Evolutionary conservation across 2,329 filamentous ascomycete species (phyloP), one percentile per base, ranked within the genome.

Genomic region (Pseudogymnoascus sp.): DNA sequence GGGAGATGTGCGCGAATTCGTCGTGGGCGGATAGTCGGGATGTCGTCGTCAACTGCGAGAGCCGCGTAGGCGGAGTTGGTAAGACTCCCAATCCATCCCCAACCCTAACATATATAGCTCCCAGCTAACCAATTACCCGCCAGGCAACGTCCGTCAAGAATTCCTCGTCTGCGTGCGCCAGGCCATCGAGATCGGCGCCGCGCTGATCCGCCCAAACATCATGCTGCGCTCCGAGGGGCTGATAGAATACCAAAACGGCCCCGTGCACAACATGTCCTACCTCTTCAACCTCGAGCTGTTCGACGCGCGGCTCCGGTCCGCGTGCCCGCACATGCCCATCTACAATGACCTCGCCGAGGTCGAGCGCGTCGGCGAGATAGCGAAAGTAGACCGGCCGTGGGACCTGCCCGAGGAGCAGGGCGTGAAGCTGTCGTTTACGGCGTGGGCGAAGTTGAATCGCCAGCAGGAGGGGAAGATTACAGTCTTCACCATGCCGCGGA

Each of bases 381-480:
- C 37, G 11, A 10, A 11, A 2, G 31, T 69, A 66, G 61, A 7
- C 65, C 67, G 63, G n/a, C 59, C 14, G 67, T 71, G 63, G 68
- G 68, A 24, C 68, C 65, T 61, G 66, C 70, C 66, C 65, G 62
- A 13, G 26, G 31, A 60, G 56, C n/a, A 40, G 60, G 19, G 61
- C 62, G 2, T 64, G 59, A 31, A 63, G 44, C 7, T 61, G 14
- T 53, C 47, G 2, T 53, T 53, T 11, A 53, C 24, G 8, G 47
- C 13, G 47, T 53, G 47, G 47, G 47, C 47, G 26, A 31, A 6
- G n/a, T 16, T 53, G 26, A 29, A 53, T 53, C 47, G 24, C 8
- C 47, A 53, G 47, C 6, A 7, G 14, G 6, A 6, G 26, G 26
- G 26, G 13, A 53, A 53, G 4, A 53, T 53, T 4, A 53, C 24